Conservation (phyloP, 1,284 basidiomycete genomes). For the Trichosporon inkin region DNA sequence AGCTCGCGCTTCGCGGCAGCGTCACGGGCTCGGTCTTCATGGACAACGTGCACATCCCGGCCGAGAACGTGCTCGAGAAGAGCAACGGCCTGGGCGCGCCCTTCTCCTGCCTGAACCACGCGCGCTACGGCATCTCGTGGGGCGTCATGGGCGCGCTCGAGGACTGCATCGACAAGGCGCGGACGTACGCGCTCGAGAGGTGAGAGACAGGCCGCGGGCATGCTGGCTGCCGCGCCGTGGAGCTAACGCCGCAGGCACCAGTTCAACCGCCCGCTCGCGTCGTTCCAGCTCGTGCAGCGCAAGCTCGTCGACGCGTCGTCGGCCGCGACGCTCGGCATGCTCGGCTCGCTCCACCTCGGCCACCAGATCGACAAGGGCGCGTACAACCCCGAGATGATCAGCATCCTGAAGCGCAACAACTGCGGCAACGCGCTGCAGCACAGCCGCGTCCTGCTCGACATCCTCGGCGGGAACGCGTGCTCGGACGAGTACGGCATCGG, state of each 20-base stretch:
- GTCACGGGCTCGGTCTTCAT: slow-evolving; percentile 91
- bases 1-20: slow-evolving; percentile 82
- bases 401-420: slow-evolving; percentile 91
- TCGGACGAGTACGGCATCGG: slow-evolving; percentile 87
- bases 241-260: slow-evolving; percentile 52
- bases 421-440: slow-evolving; percentile 87
- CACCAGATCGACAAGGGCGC: slow-evolving; percentile 77
- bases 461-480: slow-evolving; percentile 84
- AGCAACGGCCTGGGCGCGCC: slow-evolving; percentile 72
- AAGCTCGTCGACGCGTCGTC: slow-evolving; percentile 91
- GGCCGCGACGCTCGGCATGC: slow-evolving; percentile 73
- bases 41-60: slow-evolving; percentile 70
- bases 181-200: slow-evolving; percentile 78
- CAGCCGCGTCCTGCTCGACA: slow-evolving; percentile 73
- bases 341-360: slow-evolving; percentile 74
- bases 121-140: slow-evolving; percentile 87
- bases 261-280: slow-evolving; percentile 82
- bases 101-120: slow-evolving; percentile 87
- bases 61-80: slow-evolving; percentile 69
- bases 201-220: no score
- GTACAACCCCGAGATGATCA: slow-evolving; percentile 86
- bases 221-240: no score
- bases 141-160: slow-evolving; percentile 92
- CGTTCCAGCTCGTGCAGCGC: slow-evolving; percentile 94
- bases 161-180: slow-evolving; percentile 74